Conservation (phyloP, 305 asterid genomes). For the Fraxinus dipetala region DNA sequence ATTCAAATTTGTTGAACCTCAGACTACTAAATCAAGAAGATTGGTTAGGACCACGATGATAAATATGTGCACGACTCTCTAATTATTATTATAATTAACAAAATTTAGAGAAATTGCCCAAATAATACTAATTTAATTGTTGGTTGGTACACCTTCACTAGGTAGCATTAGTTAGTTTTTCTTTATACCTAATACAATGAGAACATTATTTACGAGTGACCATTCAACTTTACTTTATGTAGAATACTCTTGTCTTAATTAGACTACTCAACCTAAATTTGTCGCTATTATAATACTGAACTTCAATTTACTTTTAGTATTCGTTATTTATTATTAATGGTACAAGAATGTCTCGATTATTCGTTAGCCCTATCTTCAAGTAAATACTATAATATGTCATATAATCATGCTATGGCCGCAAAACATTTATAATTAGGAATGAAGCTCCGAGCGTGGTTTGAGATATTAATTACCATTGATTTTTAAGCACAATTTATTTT, state of each 20-base stretch:
- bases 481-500: neutral
- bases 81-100: neutral
- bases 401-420: no score
- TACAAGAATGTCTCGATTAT: neutral
- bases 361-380: no score
- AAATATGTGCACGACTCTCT: conserved; percentile 20
- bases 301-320: neutral
- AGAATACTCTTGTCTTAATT: neutral
- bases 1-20: neutral
- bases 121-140: neutral
- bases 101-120: neutral
- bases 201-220: neutral
- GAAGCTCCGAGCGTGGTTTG: neutral
- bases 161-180: neutral
- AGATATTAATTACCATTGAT: no score
- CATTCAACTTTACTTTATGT: neutral
- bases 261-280: neutral
- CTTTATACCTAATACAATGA: neutral
- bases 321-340: neutral
- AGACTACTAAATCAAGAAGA: neutral
- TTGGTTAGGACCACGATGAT: neutral
- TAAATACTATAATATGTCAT: no score
- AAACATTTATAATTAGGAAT: neutral
- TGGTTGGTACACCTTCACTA: conserved; percentile 1
- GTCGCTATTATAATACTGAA: neutral